Evolutionary conservation across 441 rosid genomes (phyloP).

Genomic region (Erysimum cheiri): DNA sequence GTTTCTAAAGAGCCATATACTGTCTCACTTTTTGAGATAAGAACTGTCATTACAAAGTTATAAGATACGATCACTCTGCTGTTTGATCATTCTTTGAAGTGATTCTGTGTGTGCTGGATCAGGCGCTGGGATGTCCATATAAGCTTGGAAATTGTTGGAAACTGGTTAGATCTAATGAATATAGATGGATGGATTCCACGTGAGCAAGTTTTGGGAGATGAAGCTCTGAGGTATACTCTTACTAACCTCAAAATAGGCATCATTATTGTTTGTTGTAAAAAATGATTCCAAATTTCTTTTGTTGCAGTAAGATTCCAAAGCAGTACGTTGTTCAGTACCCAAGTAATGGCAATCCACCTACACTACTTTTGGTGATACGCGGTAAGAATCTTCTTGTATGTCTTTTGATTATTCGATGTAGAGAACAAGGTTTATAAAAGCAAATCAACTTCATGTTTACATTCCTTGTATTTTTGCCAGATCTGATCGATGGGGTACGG

Average conservation of each 20-base stretch:
- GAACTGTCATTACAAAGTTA: no score
- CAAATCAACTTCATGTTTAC: constrained; percentile 11
- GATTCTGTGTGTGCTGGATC: no score
- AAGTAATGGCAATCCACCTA: constrained; percentile 95
- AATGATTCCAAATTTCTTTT: constrained; percentile 9
- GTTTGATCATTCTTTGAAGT: constrained; percentile 23
- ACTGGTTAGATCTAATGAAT: constrained; percentile 44
- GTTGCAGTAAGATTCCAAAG: constrained; percentile 86
- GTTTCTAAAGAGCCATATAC: no score
- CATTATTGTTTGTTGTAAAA: constrained; percentile 26
- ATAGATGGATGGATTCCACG: constrained; percentile 87
- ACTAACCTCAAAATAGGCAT: constrained; percentile 15
- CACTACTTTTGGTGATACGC: constrained; percentile 80
- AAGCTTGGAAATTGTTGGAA: constrained; percentile 42
- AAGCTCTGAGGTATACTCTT: constrained; percentile 79
- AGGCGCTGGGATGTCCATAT: constrained; percentile 47
- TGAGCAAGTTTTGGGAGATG: constrained; percentile 94
- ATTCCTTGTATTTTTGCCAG: constrained; percentile 42
- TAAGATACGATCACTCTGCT: neutral
- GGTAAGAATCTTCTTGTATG: constrained; percentile 50
- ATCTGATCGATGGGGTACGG: constrained; percentile 67
- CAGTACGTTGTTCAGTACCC: constrained; percentile 87
- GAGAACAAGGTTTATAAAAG: constrained; percentile 3
- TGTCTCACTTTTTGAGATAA: no score
- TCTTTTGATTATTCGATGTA: neutral